Evolutionary conservation across 1,139 yeast species (phyloP).

Genomic region (Nakaseomyces bracarensis): DNA sequence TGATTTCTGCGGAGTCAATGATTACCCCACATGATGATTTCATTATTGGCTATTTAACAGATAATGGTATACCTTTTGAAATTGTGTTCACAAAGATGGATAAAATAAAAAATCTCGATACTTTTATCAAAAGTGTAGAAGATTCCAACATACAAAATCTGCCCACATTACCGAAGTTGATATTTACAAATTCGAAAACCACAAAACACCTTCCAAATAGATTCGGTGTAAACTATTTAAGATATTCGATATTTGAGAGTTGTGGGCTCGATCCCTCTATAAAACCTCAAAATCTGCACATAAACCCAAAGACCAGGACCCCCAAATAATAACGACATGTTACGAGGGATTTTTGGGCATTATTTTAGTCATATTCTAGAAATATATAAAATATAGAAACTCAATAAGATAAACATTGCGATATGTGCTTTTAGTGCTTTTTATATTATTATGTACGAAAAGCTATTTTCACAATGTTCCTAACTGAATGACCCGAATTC

Average conservation of each 20-base stretch:
- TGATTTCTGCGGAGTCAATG: slow-evolving; percentile 54
- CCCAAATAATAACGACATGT: too few species aligned
- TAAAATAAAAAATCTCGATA: slow-evolving; percentile 32
- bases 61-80: slow-evolving; percentile 59
- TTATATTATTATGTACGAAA: too few species aligned
- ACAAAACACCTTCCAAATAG: slow-evolving; percentile 28
- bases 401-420: too few species aligned
- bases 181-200: slow-evolving; percentile 36
- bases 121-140: slow-evolving; percentile 26
- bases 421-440: too few species aligned
- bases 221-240: slow-evolving; percentile 36
- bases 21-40: slow-evolving; percentile 47
- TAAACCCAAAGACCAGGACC: slow-evolving; percentile 15
- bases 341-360: too few species aligned
- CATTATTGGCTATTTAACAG: slow-evolving; percentile 44
- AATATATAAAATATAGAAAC: too few species aligned
- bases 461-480: too few species aligned
- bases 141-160: slow-evolving; percentile 22
- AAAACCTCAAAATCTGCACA: slow-evolving; percentile 7
- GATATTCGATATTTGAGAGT: slow-evolving; percentile 35
- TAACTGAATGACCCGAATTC: too few species aligned
- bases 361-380: too few species aligned
- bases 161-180: slow-evolving; percentile 34
- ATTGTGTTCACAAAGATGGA: slow-evolving; percentile 72
- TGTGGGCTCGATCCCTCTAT: slow-evolving; percentile 31